Conservation (phyloP, 2,329 filamentous ascomycete species). For the Microsporum audouinii region DNA sequence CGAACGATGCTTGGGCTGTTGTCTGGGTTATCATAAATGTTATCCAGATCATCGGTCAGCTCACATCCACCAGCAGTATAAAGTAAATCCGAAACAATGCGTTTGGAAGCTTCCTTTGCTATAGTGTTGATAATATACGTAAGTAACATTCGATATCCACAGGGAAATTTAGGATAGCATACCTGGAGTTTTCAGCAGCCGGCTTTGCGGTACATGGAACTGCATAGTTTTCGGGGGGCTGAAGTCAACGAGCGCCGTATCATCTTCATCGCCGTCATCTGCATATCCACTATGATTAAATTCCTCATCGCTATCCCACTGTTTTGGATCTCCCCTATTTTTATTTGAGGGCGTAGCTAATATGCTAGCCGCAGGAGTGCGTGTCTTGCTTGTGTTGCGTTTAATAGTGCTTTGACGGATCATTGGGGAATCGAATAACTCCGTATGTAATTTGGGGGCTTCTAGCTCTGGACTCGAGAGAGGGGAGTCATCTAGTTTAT, state of each 20-base stretch:
- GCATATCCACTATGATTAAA: slow-evolving; percentile 36
- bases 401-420: slow-evolving; percentile 23
- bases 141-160: background rate
- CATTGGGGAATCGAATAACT: slow-evolving; percentile 70
- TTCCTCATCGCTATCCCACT: slow-evolving; percentile 66
- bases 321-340: slow-evolving; percentile 21
- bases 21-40: slow-evolving; percentile 24
- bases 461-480: slow-evolving; percentile 67
- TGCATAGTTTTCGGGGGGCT: slow-evolving; percentile 72
- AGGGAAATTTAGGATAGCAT: background rate
- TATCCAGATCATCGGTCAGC: slow-evolving; percentile 22
- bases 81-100: slow-evolving; percentile 39
- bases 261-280: slow-evolving; percentile 45
- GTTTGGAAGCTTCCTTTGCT: slow-evolving; percentile 41
- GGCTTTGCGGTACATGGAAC: slow-evolving; percentile 41
- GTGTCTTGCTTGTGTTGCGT: slow-evolving; percentile 39
- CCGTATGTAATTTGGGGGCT: slow-evolving; percentile 70
- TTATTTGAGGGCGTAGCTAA: slow-evolving; percentile 50
- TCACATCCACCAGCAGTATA: slow-evolving; percentile 29
- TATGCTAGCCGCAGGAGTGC: slow-evolving; percentile 62
- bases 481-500: slow-evolving; percentile 38
- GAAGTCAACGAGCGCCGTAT: slow-evolving; percentile 54
- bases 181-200: slow-evolving; percentile 40
- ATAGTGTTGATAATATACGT: slow-evolving; percentile 5
- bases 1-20: slow-evolving; percentile 38